Evolutionary conservation across 2,329 filamentous ascomycete genomes (phyloP).

Genomic region (Triangularia setosa): DNA sequence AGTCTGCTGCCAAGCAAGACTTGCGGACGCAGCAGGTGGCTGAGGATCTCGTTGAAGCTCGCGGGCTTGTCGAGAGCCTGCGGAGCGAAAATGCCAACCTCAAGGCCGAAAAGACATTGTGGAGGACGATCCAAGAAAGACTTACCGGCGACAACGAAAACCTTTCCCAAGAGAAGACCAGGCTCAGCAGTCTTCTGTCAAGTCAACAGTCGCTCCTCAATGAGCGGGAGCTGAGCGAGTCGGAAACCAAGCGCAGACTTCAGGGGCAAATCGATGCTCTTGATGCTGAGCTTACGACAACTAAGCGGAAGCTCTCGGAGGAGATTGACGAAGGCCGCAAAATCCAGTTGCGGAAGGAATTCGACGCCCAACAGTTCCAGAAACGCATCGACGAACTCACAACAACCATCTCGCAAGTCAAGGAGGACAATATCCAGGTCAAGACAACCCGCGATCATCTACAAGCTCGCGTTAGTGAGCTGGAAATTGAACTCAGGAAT

Average conservation of each 20-base stretch:
- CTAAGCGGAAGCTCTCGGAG: conserved; percentile 77
- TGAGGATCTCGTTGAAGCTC: conserved; percentile 86
- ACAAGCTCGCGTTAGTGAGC: conserved; percentile 81
- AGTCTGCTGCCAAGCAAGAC: conserved; percentile 85
- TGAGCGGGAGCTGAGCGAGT: conserved; percentile 80
- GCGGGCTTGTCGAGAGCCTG: conserved; percentile 77
- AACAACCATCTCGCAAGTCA: conserved; percentile 69
- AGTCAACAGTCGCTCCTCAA: conserved; percentile 88
- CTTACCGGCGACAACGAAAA: conserved; percentile 84
- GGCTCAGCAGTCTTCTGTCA: conserved; percentile 76
- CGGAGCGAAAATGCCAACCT: conserved; percentile 88
- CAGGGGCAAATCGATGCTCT: conserved; percentile 74
- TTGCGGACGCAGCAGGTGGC: conserved; percentile 85
- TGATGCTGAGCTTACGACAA: conserved; percentile 71
- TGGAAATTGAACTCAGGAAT: conserved; percentile 81
- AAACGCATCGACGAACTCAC: conserved; percentile 92
- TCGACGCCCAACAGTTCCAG: conserved; percentile 81
- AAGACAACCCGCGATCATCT: conserved; percentile 89
- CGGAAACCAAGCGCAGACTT: conserved; percentile 75
- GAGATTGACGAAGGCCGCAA: conserved; percentile 85
- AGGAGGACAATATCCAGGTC: conserved; percentile 79
- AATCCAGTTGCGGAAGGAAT: conserved; percentile 78
- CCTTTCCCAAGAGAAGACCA: conserved; percentile 76
- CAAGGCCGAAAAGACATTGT: conserved; percentile 90
- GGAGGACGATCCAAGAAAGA: conserved; percentile 88